Evolutionary conservation across 441 rosid genomes (phyloP), one percentile per base, ranked within the genome.

Genomic region (Euphorbia celastroides): DNA sequence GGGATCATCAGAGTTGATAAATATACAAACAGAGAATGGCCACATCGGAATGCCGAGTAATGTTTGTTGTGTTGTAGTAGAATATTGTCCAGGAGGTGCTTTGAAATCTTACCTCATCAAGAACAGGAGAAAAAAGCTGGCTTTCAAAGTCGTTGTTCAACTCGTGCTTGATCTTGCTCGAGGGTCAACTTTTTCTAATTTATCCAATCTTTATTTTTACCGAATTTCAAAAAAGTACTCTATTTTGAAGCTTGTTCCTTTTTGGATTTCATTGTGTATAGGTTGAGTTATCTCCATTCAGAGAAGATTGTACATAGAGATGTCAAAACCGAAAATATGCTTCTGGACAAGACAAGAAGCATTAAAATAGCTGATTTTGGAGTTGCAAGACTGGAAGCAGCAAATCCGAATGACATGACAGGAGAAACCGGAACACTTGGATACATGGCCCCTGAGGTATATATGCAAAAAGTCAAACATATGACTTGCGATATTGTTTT

Each of bases 401-500:
- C 97, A 58, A 91, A 93, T 79, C 96, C 97, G 68, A 86, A 83
- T 74, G 99, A 94, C 77, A 93, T 93, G 99, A 93, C 97, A 17
- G 99, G 99, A 65, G 96, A 89, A 77, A 93, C 99, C 16, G 99
- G 99, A 61, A 94, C 99, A 23, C 96, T 94, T 64, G 97, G 96
- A 50, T 91, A 91, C 83, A 94, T 94, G 97, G 99, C 99, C 62
- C 99, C 97, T 28, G 99, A 94, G 99, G 98, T 88, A 70, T 25
- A 74, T 48, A 57, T 19, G n/a, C n/a, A 50, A 3, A 34, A 34
- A 34, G 38, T 34, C 38, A 9, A 34, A 34, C 38, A 34, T 9
- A 34, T 34, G 38, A 34, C 9, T 3, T 34, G 38, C 5, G 38
- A 34, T 3, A 34, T 4, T 4, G 38, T 34, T 34, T 34, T 34